Percentiles rank a stretch among this genome's conserved stretches.
Conservation (phyloP, 2,329 filamentous ascomycete species). For the Botrytis sinoallii region DNA sequence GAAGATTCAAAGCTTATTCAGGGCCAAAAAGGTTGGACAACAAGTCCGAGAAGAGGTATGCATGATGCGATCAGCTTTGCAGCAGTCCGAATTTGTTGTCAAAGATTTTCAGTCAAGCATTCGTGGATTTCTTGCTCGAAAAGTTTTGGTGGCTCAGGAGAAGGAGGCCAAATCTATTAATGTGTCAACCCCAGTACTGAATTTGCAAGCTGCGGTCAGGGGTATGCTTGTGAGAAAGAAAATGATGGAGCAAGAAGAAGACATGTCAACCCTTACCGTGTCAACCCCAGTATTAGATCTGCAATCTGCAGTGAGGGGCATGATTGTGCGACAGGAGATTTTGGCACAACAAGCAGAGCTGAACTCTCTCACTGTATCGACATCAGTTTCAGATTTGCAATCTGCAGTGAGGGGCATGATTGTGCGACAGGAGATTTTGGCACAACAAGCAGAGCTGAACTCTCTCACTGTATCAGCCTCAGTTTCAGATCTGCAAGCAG, state of each 20-base stretch:
- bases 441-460: background rate
- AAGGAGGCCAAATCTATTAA: conserved; percentile 51
- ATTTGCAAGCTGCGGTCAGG: conserved; percentile 41
- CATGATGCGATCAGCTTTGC: conserved; percentile 56
- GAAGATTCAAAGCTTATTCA: conserved; percentile 76
- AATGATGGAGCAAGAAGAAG: background rate
- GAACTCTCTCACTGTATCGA: conserved; percentile 41
- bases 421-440: conserved; percentile 43
- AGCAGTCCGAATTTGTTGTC: conserved; percentile 60
- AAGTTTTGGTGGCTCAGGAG: conserved; percentile 54
- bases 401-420: conserved; percentile 38
- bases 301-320: conserved; percentile 20
- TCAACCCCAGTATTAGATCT: conserved; percentile 54
- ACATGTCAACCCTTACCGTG: conserved; percentile 36
- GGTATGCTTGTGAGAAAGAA: conserved; percentile 48
- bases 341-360: background rate
- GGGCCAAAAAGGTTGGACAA: conserved; percentile 57
- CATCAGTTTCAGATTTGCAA: conserved; percentile 51
- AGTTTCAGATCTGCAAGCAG: conserved; percentile 48
- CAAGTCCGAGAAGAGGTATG: conserved; percentile 51
- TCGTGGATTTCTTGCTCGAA: conserved; percentile 64
- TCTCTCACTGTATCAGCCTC: conserved; percentile 45
- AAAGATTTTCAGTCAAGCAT: conserved; percentile 63
- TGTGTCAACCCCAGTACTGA: conserved; percentile 46
- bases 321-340: conserved; percentile 48